A percentile compares a stretch with the other conserved stretches of the same genome.
These are phyloP conservation scores for Sedum album DNA, from an alignment of 164 flowering plant species.

Conservation along the genomic window DNA sequence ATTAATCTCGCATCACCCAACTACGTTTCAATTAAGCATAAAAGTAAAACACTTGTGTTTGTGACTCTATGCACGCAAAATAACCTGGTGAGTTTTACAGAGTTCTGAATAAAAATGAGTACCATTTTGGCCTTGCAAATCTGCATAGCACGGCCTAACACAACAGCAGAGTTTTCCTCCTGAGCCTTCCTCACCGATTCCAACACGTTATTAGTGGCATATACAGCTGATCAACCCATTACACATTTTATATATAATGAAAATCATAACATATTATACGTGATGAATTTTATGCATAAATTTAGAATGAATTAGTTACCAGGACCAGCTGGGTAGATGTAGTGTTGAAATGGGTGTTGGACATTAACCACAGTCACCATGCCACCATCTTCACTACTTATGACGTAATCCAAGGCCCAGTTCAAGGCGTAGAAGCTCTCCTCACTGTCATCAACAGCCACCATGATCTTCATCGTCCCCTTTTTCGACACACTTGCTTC, in stretches of 20 bases:
- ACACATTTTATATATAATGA: not conserved
- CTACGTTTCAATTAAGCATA: no score
- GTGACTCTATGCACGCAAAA: no score
- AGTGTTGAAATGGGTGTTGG: conserved; percentile 41
- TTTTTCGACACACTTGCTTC: not conserved
- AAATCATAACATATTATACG: no score
- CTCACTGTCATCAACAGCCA: conserved; percentile 63
- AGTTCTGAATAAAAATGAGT: not conserved
- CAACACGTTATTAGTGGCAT: conserved; percentile 16
- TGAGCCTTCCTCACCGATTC: conserved; percentile 41
- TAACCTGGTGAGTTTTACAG: not conserved
- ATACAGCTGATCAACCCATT: conserved; percentile 15
- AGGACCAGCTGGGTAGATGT: conserved; percentile 44
- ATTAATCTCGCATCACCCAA: no score
- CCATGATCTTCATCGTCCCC: conserved; percentile 42
- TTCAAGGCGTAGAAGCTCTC: conserved; percentile 40
- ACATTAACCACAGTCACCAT: conserved; percentile 35
- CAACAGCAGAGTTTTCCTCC: conserved; percentile 21
- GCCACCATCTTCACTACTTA: conserved; percentile 10
- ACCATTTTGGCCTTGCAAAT: conserved; percentile 33
- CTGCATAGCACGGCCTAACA: conserved; percentile 29
- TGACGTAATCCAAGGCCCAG: conserved; percentile 24
- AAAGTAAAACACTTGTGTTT: no score
- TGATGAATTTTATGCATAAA: no score
- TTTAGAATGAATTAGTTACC: no score